Conservation (phyloP, 78 protist genomes). For the Dictyostelium intermedium region DNA sequence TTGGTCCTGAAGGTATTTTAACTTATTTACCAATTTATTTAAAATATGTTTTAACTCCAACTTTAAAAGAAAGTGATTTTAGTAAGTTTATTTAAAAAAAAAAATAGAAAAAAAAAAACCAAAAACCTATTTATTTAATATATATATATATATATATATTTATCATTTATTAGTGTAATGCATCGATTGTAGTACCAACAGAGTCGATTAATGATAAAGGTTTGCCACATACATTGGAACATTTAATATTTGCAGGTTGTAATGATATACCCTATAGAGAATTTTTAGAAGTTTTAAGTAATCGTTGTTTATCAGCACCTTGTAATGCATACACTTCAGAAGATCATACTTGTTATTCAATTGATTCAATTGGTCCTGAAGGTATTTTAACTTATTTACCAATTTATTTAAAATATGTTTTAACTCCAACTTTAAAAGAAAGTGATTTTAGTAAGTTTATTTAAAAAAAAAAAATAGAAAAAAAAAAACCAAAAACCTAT, state of each 20-base stretch:
- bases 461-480: not conserved
- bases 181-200: conserved; percentile 77
- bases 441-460: conserved; percentile 30
- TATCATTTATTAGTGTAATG: conserved; percentile 48
- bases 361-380: conserved; percentile 72
- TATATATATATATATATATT: no score
- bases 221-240: conserved; percentile 87
- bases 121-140: no score
- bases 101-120: no score
- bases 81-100: not conserved
- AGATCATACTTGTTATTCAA: conserved; percentile 70
- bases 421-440: conserved; percentile 29
- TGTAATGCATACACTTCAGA: conserved; percentile 78
- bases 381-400: conserved; percentile 39
- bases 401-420: not conserved
- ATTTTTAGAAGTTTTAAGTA: conserved; percentile 37
- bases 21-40: conserved; percentile 26
- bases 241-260: conserved; percentile 83
- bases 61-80: conserved; percentile 30
- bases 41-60: conserved; percentile 34
- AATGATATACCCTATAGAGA: conserved; percentile 53
- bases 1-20: conserved; percentile 59
- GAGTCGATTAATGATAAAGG: conserved; percentile 80
- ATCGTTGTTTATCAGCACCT: conserved; percentile 64
- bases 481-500: no score